A percentile compares a stretch with the other conserved stretches of the same genome.
Conservation (phyloP, 164 flowering plant genomes). For the Taxillus chinensis region DNA sequence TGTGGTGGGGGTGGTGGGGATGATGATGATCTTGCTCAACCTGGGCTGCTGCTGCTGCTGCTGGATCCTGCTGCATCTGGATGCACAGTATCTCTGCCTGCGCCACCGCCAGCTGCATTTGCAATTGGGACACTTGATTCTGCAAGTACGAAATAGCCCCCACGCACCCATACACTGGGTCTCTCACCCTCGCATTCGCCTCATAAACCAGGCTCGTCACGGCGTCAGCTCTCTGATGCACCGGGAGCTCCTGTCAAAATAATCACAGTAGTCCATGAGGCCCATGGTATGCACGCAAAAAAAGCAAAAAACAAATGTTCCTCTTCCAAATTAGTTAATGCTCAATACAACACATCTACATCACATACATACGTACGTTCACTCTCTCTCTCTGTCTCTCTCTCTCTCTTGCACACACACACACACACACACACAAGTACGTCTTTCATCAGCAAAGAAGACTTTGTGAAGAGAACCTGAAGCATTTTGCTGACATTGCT, state of each 20-base stretch:
- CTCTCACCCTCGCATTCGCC: conserved; percentile 54
- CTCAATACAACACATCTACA: no score
- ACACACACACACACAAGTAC: no score
- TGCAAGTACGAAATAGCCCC: conserved; percentile 55
- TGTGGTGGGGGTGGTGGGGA: no score
- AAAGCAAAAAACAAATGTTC: no score
- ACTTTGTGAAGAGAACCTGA: conserved; percentile 38
- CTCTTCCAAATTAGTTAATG: no score
- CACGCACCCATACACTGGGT: conserved; percentile 67
- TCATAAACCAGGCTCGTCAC: conserved; percentile 55
- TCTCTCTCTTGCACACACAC: no score
- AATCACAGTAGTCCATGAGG: neutral
- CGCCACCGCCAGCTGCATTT: conserved; percentile 59
- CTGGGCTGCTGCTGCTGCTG: conserved; percentile 6
- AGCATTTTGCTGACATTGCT: conserved; percentile 93
- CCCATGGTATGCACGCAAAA: no score
- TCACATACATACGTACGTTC: no score
- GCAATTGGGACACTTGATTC: conserved; percentile 52
- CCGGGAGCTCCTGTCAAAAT: conserved; percentile 42
- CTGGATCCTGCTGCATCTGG: conserved; percentile 47
- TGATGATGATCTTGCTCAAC: conserved; percentile 6
- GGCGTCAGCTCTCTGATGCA: conserved; percentile 56
- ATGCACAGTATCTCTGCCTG: conserved; percentile 59
- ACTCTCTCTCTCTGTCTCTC: no score
- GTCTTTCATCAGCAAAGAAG: no score